phyloP scores from a whole-genome alignment of 306 rosid species.

The Sicyos edulis region DNA sequence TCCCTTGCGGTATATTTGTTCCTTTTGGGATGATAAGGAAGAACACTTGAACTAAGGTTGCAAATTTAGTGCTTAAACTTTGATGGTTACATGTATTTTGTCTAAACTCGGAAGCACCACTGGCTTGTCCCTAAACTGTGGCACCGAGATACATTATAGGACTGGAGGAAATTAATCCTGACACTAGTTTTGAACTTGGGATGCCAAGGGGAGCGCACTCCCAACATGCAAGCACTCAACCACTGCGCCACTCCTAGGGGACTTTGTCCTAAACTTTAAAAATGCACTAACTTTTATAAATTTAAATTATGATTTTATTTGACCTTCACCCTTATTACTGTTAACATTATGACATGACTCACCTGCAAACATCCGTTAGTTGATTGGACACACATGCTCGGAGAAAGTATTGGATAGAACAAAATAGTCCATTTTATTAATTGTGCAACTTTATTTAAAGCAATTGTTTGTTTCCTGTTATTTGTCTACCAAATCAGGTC shows the following conservation, averaged over 20 bases:
- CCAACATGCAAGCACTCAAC: too few relatives aligned
- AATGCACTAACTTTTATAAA: neutral
- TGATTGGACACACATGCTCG: too few relatives aligned
- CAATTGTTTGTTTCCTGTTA: neutral
- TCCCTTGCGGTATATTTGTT: neutral
- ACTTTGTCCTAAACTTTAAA: neutral
- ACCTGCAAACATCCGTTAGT: neutral
- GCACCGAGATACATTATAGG: too few relatives aligned
- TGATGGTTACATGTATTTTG: too few relatives aligned
- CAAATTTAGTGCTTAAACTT: neutral
- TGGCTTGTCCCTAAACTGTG: too few relatives aligned
- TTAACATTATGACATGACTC: neutral
- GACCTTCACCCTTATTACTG: too few relatives aligned
- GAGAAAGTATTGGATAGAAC: neutral
- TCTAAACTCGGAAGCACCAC: too few relatives aligned
- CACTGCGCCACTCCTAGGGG: too few relatives aligned
- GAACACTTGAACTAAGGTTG: neutral
- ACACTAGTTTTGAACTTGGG: too few relatives aligned
- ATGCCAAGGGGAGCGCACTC: too few relatives aligned
- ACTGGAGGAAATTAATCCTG: too few relatives aligned
- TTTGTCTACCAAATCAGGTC: neutral
- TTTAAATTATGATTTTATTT: neutral
- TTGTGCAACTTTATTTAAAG: neutral
- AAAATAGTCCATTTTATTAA: neutral
- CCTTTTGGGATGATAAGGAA: neutral